Evolutionary conservation across 176 grass and related monocot genomes (phyloP).

Genomic region (Oropetium thomaeum): DNA sequence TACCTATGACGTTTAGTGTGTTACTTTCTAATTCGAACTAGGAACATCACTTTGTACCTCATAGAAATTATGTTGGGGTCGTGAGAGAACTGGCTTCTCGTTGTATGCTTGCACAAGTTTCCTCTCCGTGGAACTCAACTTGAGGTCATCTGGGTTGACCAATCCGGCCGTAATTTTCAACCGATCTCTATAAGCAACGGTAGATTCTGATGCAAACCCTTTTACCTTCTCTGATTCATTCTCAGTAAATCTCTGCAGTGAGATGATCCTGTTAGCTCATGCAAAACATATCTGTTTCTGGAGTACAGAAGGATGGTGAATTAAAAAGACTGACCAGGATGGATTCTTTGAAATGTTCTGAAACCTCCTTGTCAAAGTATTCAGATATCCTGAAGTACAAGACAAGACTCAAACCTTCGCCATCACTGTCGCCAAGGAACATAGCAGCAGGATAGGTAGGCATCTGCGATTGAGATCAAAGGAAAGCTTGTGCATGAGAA

Average conservation of each 20-base stretch:
- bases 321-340: constrained; percentile 49
- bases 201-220: constrained; percentile 76
- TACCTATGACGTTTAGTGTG: background rate
- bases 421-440: constrained; percentile 87
- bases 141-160: constrained; percentile 88
- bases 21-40: constrained; percentile 1
- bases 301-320: constrained; percentile 17
- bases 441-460: constrained; percentile 94
- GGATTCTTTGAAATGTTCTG: constrained; percentile 78
- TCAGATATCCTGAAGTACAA: constrained; percentile 91
- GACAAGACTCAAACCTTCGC: constrained; percentile 86
- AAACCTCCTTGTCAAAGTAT: constrained; percentile 93
- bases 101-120: constrained; percentile 94
- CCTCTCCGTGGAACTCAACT: constrained; percentile 70
- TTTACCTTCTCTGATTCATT: constrained; percentile 83
- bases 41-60: constrained; percentile 42
- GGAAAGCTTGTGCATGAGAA: background rate
- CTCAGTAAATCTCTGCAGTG: constrained; percentile 67
- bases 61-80: constrained; percentile 86
- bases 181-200: constrained; percentile 69
- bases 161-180: constrained; percentile 90
- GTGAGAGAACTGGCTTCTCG: constrained; percentile 94
- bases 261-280: constrained; percentile 6
- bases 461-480: constrained; percentile 51
- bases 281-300: background rate